phyloP scores from a whole-genome alignment of 2,329 filamentous ascomycete genomes.

The Trichoderma polysporum region DNA sequence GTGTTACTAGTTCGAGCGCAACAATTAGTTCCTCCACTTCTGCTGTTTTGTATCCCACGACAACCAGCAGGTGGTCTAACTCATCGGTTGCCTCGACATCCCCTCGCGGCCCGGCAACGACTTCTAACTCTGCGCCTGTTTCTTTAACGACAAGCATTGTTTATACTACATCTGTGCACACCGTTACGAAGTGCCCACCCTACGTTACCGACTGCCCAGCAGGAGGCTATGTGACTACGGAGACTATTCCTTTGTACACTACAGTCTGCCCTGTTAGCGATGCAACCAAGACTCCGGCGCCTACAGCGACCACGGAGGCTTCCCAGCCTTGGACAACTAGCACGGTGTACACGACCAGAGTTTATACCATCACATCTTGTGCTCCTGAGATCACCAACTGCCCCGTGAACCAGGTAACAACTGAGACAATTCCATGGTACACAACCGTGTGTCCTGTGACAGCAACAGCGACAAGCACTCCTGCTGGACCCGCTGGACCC shows the following conservation, averaged over 20 bases:
- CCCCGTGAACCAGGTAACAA: conserved; percentile 35
- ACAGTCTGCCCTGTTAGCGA: conserved; percentile 43
- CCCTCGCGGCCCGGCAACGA: conserved; percentile 2
- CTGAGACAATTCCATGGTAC: conserved; percentile 35
- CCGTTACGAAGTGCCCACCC: conserved; percentile 56
- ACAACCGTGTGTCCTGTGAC: conserved; percentile 41
- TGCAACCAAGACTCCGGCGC: conserved; percentile 22
- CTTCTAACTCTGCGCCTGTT: neutral
- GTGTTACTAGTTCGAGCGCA: neutral
- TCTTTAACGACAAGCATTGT: conserved; percentile 39
- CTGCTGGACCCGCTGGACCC: too few species aligned
- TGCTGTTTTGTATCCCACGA: conserved; percentile 8
- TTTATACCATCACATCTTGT: conserved; percentile 56
- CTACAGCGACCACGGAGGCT: conserved; percentile 10
- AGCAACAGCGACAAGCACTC: conserved; percentile 22
- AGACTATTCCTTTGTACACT: conserved; percentile 44
- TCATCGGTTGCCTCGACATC: conserved; percentile 19
- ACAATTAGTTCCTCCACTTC: neutral
- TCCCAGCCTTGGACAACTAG: conserved; percentile 27
- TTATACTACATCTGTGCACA: conserved; percentile 46
- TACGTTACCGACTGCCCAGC: conserved; percentile 40
- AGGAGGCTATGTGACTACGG: conserved; percentile 38
- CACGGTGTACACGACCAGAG: conserved; percentile 54
- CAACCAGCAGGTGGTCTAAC: conserved; percentile 20
- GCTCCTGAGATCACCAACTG: conserved; percentile 53